These are phyloP conservation scores for Trichomonas gallinae DNA, from an alignment of 208 protist species.

Conservation along the genomic window DNA sequence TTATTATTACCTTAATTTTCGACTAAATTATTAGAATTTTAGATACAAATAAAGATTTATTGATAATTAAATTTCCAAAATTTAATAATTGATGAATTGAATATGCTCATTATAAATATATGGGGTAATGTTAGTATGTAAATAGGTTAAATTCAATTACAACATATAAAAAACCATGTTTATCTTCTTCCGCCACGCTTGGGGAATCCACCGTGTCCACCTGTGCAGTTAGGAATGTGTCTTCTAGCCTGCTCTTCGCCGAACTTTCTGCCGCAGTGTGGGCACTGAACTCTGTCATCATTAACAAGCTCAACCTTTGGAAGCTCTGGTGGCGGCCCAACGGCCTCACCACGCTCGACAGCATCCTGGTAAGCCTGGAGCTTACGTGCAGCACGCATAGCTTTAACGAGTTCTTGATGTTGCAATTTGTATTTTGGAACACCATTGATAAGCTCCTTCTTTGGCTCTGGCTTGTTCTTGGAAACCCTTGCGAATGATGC, in stretches of 20 bases:
- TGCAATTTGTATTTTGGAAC: background rate
- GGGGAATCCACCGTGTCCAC: background rate
- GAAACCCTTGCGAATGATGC: background rate
- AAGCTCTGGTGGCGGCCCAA: background rate
- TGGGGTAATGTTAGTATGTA: no score
- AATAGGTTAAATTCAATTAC: no score
- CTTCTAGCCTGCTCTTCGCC: background rate
- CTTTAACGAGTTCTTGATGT: background rate
- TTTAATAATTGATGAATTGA: no score
- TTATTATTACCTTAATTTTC: no score
- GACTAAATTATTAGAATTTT: no score
- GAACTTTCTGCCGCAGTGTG: background rate
- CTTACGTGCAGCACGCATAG: background rate
- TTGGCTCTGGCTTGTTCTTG: background rate
- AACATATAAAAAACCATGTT: background rate
- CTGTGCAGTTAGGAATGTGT: background rate
- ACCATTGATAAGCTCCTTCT: background rate
- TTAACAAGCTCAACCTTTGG: background rate
- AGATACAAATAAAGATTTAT: no score
- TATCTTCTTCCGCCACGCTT: background rate
- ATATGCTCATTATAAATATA: no score
- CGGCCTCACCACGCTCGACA: background rate
- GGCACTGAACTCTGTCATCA: conserved; percentile 12
- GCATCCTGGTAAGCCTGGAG: background rate
- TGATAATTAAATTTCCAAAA: no score